These are phyloP conservation scores for Buddleja alternifolia DNA, from an alignment of 257 asterid genomes.

Conservation along the genomic window DNA sequence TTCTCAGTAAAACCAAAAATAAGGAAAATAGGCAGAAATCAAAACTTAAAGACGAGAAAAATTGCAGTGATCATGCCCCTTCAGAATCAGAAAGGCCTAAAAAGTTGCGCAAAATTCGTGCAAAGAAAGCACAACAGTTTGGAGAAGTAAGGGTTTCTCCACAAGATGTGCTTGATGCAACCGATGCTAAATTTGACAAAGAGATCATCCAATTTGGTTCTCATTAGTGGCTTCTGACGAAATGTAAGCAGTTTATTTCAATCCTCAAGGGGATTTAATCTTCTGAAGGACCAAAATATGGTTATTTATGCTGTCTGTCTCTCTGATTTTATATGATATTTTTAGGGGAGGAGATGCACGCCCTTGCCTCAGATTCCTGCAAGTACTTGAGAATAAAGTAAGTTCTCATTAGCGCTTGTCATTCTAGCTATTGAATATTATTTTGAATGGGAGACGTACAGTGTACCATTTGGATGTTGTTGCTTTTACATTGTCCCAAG, in stretches of 20 bases:
- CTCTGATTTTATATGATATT: constrained; percentile 34
- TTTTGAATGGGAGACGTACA: neutral
- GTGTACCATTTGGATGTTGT: too few relatives aligned
- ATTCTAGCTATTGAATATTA: constrained; percentile 10
- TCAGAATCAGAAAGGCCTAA: constrained; percentile 63
- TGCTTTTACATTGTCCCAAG: too few relatives aligned
- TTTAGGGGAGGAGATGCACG: constrained; percentile 71
- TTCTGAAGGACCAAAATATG: constrained; percentile 15
- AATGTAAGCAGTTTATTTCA: constrained; percentile 56
- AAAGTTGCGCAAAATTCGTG: constrained; percentile 51
- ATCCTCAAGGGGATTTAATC: constrained; percentile 10
- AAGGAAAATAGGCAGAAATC: constrained; percentile 54
- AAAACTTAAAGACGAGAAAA: constrained; percentile 51
- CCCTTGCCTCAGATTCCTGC: constrained; percentile 90
- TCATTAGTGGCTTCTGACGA: constrained; percentile 74
- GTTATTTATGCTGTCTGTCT: constrained; percentile 14
- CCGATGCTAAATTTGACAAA: constrained; percentile 51
- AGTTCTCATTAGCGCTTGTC: constrained; percentile 38
- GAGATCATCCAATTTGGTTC: constrained; percentile 78
- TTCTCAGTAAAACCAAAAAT: constrained; percentile 47
- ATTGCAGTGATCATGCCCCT: constrained; percentile 35
- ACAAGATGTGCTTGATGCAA: constrained; percentile 63
- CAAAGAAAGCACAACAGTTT: constrained; percentile 47
- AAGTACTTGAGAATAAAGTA: constrained; percentile 93
- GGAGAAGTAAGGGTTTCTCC: constrained; percentile 62